Base-by-base conservation (phyloP, 306 rosid species). In the Quercus robur region DNA sequence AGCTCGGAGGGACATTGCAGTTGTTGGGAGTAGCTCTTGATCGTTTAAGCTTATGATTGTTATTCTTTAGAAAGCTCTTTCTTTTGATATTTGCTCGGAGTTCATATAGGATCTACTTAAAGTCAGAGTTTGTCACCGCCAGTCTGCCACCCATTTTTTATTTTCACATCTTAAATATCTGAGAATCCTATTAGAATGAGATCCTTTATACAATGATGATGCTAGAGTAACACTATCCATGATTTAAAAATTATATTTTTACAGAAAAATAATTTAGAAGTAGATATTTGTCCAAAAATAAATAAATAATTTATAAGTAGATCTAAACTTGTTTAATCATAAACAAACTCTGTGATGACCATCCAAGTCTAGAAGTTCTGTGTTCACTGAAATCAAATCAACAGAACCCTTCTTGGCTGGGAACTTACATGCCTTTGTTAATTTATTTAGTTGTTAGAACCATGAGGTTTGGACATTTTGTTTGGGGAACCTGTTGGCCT, bases 1-100 rank as follows among this genome's bases (percentile, higher is more conserved):
- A 59, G 95, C 97, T 78, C 85, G 99, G 77, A 91, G 99, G 84
- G 99, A 94, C 85, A 91, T 94, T 62, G 97, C 94, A 26, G 83
- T 90, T 74, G 97, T 94, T 77, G 99, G 92, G 84, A 89, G 97
- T 92, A 51, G 70, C 71, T 81, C 56, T 71, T 71, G 17, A 49
- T 49, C 54, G 12, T 49, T 49, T 49, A 49, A 30, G 19, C 5
- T 30, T 31, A 3, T 17, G 11, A 23, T 35, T 67, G 15, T 35
- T 35, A 30, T 33, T 19, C 10, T 4, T 8, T 49, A 49, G n/a
- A 33, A 31, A 67, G 25, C 20, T 35, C 25, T 11, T 18, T n/a
- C 4, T 67, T 10, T 33, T 23, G 72, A 67, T 18, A 17, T 33
- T 67, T 9, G 6, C 49, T 18, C 5, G 2, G 5, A 30, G 49